These are phyloP conservation scores for Moringa oleifera DNA, from an alignment of 345 rosid species.

Conservation along the genomic window DNA sequence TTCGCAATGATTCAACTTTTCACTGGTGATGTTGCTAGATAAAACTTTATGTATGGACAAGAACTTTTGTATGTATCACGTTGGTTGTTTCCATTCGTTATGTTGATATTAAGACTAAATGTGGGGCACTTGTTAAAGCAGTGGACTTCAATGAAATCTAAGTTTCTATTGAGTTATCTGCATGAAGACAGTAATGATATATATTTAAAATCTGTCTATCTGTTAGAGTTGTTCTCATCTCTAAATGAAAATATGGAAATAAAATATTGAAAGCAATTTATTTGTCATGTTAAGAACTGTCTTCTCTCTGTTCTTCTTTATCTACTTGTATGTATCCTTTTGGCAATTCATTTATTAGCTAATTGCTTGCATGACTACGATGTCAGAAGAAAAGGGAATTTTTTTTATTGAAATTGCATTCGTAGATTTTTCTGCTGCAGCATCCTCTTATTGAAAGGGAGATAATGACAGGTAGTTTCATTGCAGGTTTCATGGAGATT, in stretches of 20 bases:
- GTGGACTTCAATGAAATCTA: not conserved
- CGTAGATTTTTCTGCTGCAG: not conserved
- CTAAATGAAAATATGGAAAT: not conserved
- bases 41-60: not conserved
- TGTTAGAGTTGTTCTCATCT: not conserved
- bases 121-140: conserved; percentile 1
- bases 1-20: not conserved
- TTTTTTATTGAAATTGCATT: conserved; percentile 2
- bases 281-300: not conserved
- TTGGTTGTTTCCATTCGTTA: not conserved
- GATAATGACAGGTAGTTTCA: conserved; percentile 2
- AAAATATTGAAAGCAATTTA: not conserved
- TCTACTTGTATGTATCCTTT: not conserved
- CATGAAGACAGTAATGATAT: not conserved
- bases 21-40: not conserved
- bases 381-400: not conserved
- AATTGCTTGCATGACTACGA: not conserved
- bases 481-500: conserved; percentile 42
- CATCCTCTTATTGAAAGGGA: not conserved
- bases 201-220: not conserved
- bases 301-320: conserved; percentile 2
- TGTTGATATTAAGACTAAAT: not conserved
- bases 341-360: not conserved
- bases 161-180: not conserved
- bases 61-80: not conserved